Evolutionary conservation across 441 rosid species (phyloP).

Genomic region (Gossypium aridum): DNA sequence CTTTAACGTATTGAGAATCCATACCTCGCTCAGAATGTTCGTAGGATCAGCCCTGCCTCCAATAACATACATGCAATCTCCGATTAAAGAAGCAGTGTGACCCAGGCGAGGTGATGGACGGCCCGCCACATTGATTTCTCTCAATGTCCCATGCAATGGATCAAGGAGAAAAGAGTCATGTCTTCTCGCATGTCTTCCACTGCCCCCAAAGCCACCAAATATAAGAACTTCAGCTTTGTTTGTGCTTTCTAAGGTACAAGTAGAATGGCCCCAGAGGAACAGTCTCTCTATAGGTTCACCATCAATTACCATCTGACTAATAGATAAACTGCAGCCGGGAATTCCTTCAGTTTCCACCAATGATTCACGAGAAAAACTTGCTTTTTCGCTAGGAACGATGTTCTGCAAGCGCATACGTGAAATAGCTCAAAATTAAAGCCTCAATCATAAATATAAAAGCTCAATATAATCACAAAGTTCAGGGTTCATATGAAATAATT

Average conservation of each 20-base stretch:
- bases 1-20: conserved; percentile 49
- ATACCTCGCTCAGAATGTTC: conserved; percentile 65
- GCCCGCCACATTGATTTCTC: conserved; percentile 31
- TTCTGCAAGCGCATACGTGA: conserved; percentile 56
- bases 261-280: conserved; percentile 86
- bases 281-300: conserved; percentile 80
- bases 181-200: conserved; percentile 86
- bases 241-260: conserved; percentile 39
- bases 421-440: not conserved
- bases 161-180: conserved; percentile 61
- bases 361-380: conserved; percentile 66
- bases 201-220: conserved; percentile 94
- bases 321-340: conserved; percentile 29
- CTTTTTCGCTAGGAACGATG: conserved; percentile 48
- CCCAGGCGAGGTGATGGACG: conserved; percentile 78
- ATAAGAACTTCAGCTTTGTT: conserved; percentile 33
- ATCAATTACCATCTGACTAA: conserved; percentile 31
- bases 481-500: not conserved
- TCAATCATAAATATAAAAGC: not conserved
- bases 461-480: not conserved
- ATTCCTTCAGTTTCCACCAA: conserved; percentile 60
- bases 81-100: conserved; percentile 72
- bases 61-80: conserved; percentile 55
- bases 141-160: conserved; percentile 43
- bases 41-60: conserved; percentile 90